Conservation (phyloP, 2,329 filamentous ascomycete species). For the Trichoderma cornu-damae region DNA sequence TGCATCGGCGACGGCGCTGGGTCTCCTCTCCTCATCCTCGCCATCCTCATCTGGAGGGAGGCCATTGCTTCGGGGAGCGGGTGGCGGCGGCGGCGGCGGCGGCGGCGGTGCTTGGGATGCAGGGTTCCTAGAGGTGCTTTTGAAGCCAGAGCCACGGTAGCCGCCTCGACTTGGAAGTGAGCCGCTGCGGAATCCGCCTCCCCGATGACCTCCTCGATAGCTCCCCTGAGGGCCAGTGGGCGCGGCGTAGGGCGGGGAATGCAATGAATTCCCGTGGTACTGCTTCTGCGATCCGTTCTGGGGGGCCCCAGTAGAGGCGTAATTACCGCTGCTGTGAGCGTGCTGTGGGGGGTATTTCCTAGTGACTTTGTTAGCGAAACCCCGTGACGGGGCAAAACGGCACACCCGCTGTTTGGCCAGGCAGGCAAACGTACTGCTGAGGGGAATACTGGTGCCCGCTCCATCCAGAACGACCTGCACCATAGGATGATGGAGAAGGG, state of each 20-base stretch:
- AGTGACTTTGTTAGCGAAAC: conserved; percentile 19
- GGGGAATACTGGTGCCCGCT: conserved; percentile 36
- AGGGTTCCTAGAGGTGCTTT: conserved; percentile 66
- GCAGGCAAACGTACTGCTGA: conserved; percentile 36
- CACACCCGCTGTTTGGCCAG: not conserved
- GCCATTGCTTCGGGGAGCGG: conserved; percentile 21
- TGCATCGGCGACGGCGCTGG: conserved; percentile 19
- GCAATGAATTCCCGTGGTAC: conserved; percentile 45
- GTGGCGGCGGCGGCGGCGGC: not conserved
- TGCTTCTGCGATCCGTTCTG: conserved; percentile 33
- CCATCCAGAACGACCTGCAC: conserved; percentile 37
- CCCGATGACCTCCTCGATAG: conserved; percentile 45
- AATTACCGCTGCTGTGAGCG: conserved; percentile 44
- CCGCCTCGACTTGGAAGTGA: conserved; percentile 49
- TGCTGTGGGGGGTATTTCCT: conserved; percentile 61
- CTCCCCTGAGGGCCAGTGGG: conserved; percentile 48
- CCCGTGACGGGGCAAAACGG: not conserved
- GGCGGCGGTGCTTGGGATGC: conserved; percentile 23
- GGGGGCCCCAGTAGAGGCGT: conserved; percentile 45
- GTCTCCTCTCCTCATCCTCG: conserved; percentile 21
- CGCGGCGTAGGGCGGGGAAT: conserved; percentile 51
- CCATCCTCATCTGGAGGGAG: conserved; percentile 19
- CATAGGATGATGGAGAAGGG: conserved; percentile 41
- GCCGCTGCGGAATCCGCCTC: conserved; percentile 56
- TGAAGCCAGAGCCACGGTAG: conserved; percentile 58